Evolutionary conservation across 1,139 yeast genomes (phyloP).

Genomic region (Scheffersomyces cryptocercus): DNA sequence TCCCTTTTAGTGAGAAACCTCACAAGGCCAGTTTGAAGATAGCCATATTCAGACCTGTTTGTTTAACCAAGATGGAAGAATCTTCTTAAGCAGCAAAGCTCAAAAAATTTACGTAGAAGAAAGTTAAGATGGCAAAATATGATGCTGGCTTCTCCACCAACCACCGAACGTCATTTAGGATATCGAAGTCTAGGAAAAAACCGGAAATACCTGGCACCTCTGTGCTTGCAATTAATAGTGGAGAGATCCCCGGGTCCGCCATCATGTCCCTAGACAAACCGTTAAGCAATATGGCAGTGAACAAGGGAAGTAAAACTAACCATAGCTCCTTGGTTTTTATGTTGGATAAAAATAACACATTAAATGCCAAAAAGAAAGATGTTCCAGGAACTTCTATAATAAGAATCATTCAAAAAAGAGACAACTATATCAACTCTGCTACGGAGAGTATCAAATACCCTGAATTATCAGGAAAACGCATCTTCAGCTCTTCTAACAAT

Average conservation of each 20-base stretch:
- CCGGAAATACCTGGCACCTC: conserved; percentile 15
- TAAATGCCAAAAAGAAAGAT: conserved; percentile 11
- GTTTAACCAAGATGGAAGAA: no score
- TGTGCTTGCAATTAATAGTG: conserved; percentile 5
- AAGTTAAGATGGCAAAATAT: no score
- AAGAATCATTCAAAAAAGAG: conserved; percentile 6
- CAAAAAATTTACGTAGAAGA: no score
- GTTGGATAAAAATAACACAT: conserved; percentile 13
- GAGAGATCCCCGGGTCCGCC: conserved; percentile 2
- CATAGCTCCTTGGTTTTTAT: conserved; percentile 15
- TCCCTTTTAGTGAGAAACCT: no score
- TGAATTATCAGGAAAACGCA: conserved; percentile 7
- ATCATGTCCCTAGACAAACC: conserved; percentile 3
- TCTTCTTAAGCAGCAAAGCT: no score
- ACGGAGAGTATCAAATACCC: conserved; percentile 9
- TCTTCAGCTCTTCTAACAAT: conserved; percentile 3
- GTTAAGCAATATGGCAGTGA: conserved; percentile 6
- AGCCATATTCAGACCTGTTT: no score
- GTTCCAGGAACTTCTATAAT: conserved; percentile 18
- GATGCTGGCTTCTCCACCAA: no score
- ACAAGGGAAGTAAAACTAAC: conserved; percentile 12
- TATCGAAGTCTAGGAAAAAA: conserved; percentile 10
- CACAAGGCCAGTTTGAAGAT: no score
- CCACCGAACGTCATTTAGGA: conserved; percentile 5
- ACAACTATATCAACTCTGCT: conserved; percentile 7